Evolutionary conservation across 371 early-diverging fungal genomes (phyloP).

Genomic region (Saksenaea oblongispora): DNA sequence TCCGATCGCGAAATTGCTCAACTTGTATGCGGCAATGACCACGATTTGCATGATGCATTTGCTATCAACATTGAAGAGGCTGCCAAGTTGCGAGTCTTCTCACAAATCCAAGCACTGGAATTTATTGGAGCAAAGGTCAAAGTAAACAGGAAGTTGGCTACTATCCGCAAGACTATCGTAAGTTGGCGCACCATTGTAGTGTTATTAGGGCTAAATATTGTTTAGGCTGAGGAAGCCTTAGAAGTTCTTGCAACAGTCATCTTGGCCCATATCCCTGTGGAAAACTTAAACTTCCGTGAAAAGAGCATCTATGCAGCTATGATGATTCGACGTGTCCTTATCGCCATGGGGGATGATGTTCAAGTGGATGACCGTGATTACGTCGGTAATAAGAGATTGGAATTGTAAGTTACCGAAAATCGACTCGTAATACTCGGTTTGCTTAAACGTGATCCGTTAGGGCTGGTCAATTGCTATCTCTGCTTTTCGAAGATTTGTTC

Average conservation of each 20-base stretch:
- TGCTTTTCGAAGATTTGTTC: conserved; percentile 99
- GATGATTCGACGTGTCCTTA: conserved; percentile 97
- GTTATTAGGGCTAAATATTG: neutral
- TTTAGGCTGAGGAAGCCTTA: conserved; percentile 86
- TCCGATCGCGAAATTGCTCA: conserved; percentile 97
- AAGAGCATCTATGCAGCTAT: conserved; percentile 96
- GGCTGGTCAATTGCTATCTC: conserved; percentile 97
- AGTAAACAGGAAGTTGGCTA: conserved; percentile 59
- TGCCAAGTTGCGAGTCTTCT: conserved; percentile 73
- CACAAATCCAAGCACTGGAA: conserved; percentile 93
- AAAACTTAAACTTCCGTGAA: conserved; percentile 85
- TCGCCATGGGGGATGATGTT: conserved; percentile 81
- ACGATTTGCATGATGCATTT: conserved; percentile 81
- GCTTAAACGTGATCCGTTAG: conserved; percentile 35
- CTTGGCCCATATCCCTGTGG: conserved; percentile 95
- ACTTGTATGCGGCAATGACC: conserved; percentile 89
- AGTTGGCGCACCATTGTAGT: neutral
- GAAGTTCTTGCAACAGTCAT: conserved; percentile 93
- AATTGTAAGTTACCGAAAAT: conserved; percentile 69
- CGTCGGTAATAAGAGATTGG: conserved; percentile 99
- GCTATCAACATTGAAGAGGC: conserved; percentile 92
- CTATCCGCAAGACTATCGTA: conserved; percentile 57
- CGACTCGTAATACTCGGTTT: neutral
- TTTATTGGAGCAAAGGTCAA: conserved; percentile 87
- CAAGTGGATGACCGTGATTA: conserved; percentile 99